Percentiles rank a stretch among this genome's conserved stretches.
Conservation (phyloP, 345 rosid genomes). For the Moricandia arvensis region DNA sequence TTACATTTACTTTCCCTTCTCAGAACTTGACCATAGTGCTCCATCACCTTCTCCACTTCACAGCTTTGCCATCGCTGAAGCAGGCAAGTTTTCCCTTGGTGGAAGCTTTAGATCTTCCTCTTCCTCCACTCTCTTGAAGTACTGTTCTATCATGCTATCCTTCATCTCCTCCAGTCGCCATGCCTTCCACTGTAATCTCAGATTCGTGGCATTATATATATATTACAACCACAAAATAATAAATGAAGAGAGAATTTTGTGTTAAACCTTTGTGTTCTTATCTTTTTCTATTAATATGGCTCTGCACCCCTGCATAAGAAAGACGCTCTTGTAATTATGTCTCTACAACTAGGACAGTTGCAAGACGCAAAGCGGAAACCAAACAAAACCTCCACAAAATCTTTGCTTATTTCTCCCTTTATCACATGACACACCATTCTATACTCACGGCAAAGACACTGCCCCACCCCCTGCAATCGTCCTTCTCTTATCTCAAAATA, state of each 20-base stretch:
- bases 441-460: slow-evolving; percentile 72
- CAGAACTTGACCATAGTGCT: slow-evolving; percentile 1
- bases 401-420: slow-evolving; percentile 73
- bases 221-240: not conserved
- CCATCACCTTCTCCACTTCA: slow-evolving; percentile 25
- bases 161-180: slow-evolving; percentile 49
- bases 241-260: not conserved
- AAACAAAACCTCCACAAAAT: slow-evolving; percentile 61
- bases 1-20: slow-evolving; percentile 15
- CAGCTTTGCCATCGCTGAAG: slow-evolving; percentile 51
- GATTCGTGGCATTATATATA: not conserved
- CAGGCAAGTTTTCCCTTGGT: slow-evolving; percentile 46
- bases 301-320: slow-evolving; percentile 70
- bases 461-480: slow-evolving; percentile 70
- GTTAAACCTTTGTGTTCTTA: slow-evolving; percentile 68
- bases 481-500: slow-evolving; percentile 79
- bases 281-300: slow-evolving; percentile 82
- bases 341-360: not conserved
- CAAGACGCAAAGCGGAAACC: not conserved
- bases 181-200: slow-evolving; percentile 46
- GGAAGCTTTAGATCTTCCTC: slow-evolving; percentile 70
- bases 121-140: slow-evolving; percentile 54
- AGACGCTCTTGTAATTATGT: not conserved
- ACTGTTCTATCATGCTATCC: slow-evolving; percentile 52
- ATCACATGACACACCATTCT: slow-evolving; percentile 76